These are phyloP conservation scores for Fusarium sacchari DNA, from an alignment of 2,329 filamentous ascomycete genomes.

Conservation along the genomic window DNA sequence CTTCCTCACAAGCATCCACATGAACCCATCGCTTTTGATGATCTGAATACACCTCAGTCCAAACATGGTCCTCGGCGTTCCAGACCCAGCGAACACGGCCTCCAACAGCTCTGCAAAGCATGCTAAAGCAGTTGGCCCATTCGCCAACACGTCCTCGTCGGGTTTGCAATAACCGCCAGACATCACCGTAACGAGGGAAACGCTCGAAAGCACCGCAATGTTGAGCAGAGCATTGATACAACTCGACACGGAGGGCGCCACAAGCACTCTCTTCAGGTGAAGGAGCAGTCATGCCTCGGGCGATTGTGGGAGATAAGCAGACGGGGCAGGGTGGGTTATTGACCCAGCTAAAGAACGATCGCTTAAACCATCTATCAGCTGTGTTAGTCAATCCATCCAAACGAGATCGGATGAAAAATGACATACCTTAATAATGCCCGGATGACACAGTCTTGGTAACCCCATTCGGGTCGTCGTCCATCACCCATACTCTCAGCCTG, in stretches of 20 bases:
- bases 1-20: slow-evolving; percentile 92
- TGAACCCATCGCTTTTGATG: slow-evolving; percentile 96
- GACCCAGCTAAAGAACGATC: slow-evolving; percentile 94
- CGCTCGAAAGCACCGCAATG: slow-evolving; percentile 83
- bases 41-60: slow-evolving; percentile 97
- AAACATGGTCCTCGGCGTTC: slow-evolving; percentile 97
- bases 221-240: slow-evolving; percentile 85
- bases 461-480: slow-evolving; percentile 86
- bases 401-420: not conserved
- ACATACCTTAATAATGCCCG: slow-evolving; percentile 83
- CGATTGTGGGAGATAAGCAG: slow-evolving; percentile 85
- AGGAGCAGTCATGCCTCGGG: slow-evolving; percentile 83
- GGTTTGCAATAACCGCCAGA: slow-evolving; percentile 90
- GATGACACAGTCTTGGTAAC: slow-evolving; percentile 97
- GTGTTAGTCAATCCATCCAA: slow-evolving; percentile 28
- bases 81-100: slow-evolving; percentile 95
- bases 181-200: slow-evolving; percentile 94
- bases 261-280: slow-evolving; percentile 89
- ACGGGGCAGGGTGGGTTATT: slow-evolving; percentile 90
- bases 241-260: slow-evolving; percentile 86
- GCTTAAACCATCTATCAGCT: slow-evolving; percentile 80
- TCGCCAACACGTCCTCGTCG: slow-evolving; percentile 88
- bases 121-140: slow-evolving; percentile 99
- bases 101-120: slow-evolving; percentile 94
- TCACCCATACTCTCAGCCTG: slow-evolving; percentile 88